Evolutionary conservation across 2,329 filamentous ascomycete genomes (phyloP), one percentile per base, ranked within the genome.

Genomic region (Furcasterigmium sp.): DNA sequence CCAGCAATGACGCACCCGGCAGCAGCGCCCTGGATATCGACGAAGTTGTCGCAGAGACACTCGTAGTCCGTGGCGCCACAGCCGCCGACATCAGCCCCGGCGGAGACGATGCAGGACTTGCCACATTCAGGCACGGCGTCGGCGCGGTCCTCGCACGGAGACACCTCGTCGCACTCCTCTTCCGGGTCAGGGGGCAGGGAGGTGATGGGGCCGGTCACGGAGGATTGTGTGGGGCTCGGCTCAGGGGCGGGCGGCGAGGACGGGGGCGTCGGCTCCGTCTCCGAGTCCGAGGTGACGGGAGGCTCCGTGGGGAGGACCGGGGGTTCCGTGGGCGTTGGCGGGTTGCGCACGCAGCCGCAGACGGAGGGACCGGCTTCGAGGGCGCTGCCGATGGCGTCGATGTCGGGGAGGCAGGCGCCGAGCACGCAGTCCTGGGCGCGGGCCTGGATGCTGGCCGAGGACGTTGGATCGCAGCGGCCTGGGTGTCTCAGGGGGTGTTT

Each of bases 21-120:
- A 19, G 51, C 51, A n/a, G 39, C 44, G 10, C 32, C 20, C 29
- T 57, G 56, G 21, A 61, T 57, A 14, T 45, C 47, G 4, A 30
- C 39, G 5, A 39, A 37, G 11, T 50, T 52, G 10, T 46, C 47
- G 43, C 57, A 60, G 34, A 54, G 51, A 39, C 57, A 60, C 14
- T 45, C 47, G 39, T 46, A 56, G 46, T 60, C 54, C 8, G 26
- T 41, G 9, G 48, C 44, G 8, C 41, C 46, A 26, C 57, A 60
- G 20, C 41, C 39, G 6, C 50, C 53, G 5, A 44, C 45, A 6
- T 51, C 50, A 14, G 50, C 49, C 4, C 55, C 57, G 4, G 56
- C 56, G 13, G 53, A 56, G 17, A 44, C 37, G 42, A 59, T 54
- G 45, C 56, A 59, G 2, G 37, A 28, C 11, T 46, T 49, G 17